These are phyloP conservation scores for Cryoendolithus antarcticus DNA, from an alignment of 2,329 filamentous ascomycete genomes.

Conservation along the genomic window DNA sequence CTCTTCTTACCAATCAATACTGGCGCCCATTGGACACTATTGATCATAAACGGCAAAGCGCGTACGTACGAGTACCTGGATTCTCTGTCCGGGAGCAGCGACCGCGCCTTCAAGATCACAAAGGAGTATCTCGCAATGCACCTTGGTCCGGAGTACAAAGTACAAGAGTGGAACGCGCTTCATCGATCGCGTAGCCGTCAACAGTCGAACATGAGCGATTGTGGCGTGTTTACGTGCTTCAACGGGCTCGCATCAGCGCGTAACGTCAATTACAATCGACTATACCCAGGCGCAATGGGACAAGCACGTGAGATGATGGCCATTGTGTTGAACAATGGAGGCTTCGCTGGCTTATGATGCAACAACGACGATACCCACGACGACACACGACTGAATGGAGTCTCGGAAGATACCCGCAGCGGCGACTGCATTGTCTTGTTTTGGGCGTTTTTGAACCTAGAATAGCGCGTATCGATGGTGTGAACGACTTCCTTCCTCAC, in stretches of 20 bases:
- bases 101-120: slow-evolving; percentile 12
- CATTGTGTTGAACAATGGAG: slow-evolving; percentile 53
- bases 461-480: no score
- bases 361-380: not conserved
- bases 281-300: slow-evolving; percentile 13
- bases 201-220: slow-evolving; percentile 60
- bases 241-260: slow-evolving; percentile 51
- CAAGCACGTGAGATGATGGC: slow-evolving; percentile 42
- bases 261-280: slow-evolving; percentile 39
- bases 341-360: slow-evolving; percentile 50
- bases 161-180: slow-evolving; percentile 46
- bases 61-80: slow-evolving; percentile 57
- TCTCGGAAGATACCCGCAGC: no score
- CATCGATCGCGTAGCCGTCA: slow-evolving; percentile 38
- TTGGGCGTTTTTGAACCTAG: no score
- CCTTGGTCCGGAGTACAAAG: slow-evolving; percentile 43
- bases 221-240: slow-evolving; percentile 64
- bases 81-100: slow-evolving; percentile 42
- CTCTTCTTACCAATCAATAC: slow-evolving; percentile 55
- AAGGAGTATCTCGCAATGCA: slow-evolving; percentile 47
- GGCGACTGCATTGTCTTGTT: no score
- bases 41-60: slow-evolving; percentile 51
- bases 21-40: slow-evolving; percentile 56
- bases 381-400: not conserved
- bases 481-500: no score